Evolutionary conservation across 139 green algal genomes (phyloP).

Genomic region (Tetratostichococcus sp.): DNA sequence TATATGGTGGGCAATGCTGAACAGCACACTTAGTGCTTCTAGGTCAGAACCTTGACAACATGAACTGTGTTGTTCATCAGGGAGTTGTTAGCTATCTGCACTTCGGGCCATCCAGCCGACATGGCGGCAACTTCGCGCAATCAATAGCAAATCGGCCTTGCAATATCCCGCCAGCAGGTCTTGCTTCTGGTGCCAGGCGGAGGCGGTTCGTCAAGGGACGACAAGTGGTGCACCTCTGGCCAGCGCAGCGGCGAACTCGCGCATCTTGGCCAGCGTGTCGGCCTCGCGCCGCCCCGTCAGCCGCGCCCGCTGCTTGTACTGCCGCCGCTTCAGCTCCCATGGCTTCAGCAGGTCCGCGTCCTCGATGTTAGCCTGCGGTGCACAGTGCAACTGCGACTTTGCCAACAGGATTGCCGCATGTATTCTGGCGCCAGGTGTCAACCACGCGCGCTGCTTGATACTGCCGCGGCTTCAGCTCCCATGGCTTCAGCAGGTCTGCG

Average conservation of each 20-base stretch:
- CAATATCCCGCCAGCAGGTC: too few relatives aligned
- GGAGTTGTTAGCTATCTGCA: too few relatives aligned
- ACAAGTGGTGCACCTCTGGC: slow-evolving; percentile 8
- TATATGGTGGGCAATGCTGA: too few relatives aligned
- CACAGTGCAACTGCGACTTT: neutral
- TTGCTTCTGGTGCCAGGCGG: too few relatives aligned
- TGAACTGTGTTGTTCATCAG: too few relatives aligned
- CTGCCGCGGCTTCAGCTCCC: slow-evolving; percentile 53
- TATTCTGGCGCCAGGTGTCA: slow-evolving; percentile 9
- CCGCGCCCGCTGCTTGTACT: slow-evolving; percentile 67
- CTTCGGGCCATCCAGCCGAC: too few relatives aligned
- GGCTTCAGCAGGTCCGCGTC: slow-evolving; percentile 68
- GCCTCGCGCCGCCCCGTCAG: slow-evolving; percentile 56
- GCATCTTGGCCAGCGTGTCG: slow-evolving; percentile 55
- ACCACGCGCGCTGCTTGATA: slow-evolving; percentile 66
- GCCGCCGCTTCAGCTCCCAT: slow-evolving; percentile 56
- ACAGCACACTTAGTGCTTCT: too few relatives aligned
- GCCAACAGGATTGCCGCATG: neutral
- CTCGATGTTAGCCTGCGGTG: slow-evolving; percentile 24
- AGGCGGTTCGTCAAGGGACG: too few relatives aligned
- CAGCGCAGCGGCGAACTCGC: slow-evolving; percentile 47
- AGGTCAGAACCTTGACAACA: too few relatives aligned
- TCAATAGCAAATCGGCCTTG: too few relatives aligned
- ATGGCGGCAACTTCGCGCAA: too few relatives aligned
- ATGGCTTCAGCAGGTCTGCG: slow-evolving; percentile 66